Conservation (phyloP, 78 protist species). For the Goniomonas avonlea region DNA sequence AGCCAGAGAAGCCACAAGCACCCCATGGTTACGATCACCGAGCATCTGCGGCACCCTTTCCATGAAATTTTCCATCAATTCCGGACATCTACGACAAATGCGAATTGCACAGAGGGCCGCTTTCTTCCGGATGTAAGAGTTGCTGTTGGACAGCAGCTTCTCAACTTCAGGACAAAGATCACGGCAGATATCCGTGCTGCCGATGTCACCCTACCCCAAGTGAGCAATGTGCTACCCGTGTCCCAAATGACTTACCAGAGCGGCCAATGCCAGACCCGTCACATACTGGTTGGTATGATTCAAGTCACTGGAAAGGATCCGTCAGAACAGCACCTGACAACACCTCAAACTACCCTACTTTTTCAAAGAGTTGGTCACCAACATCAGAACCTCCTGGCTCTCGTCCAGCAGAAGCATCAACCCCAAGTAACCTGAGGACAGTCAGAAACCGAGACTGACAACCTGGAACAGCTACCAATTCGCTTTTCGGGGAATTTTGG, state of each 20-base stretch:
- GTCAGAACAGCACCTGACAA: conserved; percentile 12
- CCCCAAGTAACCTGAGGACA: conserved; percentile 88
- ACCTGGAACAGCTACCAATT: too few species aligned
- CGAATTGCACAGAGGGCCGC: conserved; percentile 83
- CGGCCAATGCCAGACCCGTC: conserved; percentile 79
- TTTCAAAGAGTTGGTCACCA: conserved; percentile 85
- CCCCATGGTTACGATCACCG: conserved; percentile 68
- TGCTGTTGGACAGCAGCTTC: conserved; percentile 61
- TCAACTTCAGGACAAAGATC: conserved; percentile 87
- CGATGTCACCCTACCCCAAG: conserved; percentile 75
- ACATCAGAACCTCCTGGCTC: conserved; percentile 78
- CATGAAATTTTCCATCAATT: conserved; percentile 72
- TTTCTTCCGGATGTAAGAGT: conserved; percentile 86
- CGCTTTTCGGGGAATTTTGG: conserved; percentile 84
- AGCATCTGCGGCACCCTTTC: conserved; percentile 43
- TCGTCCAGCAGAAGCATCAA: conserved; percentile 88
- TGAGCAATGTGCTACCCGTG: neutral
- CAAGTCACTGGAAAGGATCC: too few species aligned
- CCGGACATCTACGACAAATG: conserved; percentile 74
- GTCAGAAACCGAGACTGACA: too few species aligned
- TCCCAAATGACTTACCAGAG: conserved; percentile 12
- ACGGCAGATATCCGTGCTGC: conserved; percentile 86
- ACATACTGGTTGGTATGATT: conserved; percentile 68
- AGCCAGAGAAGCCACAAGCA: conserved; percentile 69
- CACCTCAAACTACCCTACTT: conserved; percentile 41